Percentiles rank a stretch among this genome's conserved stretches.
Conservation (phyloP, 371 early-diverging fungal genomes). For the Coemansia sp. region DNA sequence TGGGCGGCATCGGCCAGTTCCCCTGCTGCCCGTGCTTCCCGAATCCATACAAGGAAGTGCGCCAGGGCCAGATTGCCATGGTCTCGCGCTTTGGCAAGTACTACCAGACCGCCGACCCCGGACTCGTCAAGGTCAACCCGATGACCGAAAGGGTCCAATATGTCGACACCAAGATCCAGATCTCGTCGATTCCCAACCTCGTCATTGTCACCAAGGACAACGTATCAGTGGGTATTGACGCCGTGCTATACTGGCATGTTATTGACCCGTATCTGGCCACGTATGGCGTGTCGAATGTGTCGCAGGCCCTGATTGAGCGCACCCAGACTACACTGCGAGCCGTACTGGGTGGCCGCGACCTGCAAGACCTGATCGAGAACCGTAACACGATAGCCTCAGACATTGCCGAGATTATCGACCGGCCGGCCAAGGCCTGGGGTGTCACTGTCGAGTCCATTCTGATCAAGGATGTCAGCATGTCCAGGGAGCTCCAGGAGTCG, state of each 20-base stretch:
- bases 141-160: slow-evolving; percentile 64
- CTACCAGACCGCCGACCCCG: slow-evolving; percentile 89
- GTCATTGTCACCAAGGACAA: slow-evolving; percentile 89
- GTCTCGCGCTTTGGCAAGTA: slow-evolving; percentile 80
- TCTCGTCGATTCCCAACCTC: slow-evolving; percentile 72
- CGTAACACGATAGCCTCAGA: slow-evolving; percentile 81
- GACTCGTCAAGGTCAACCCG: slow-evolving; percentile 76
- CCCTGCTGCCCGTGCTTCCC: slow-evolving; percentile 71
- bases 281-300: slow-evolving; percentile 74
- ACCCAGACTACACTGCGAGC: slow-evolving; percentile 75
- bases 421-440: slow-evolving; percentile 75
- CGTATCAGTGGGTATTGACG: slow-evolving; percentile 76
- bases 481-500: slow-evolving; percentile 75
- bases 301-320: slow-evolving; percentile 72
- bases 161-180: slow-evolving; percentile 78
- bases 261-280: slow-evolving; percentile 79
- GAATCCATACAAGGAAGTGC: slow-evolving; percentile 72
- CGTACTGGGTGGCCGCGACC: slow-evolving; percentile 61
- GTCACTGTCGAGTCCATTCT: slow-evolving; percentile 75
- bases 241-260: slow-evolving; percentile 83
- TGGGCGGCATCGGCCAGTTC: slow-evolving; percentile 56
- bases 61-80: slow-evolving; percentile 67
- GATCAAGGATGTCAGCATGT: slow-evolving; percentile 84
- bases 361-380: slow-evolving; percentile 84
- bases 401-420: slow-evolving; percentile 74